Conservation (phyloP, 2,329 filamentous ascomycete species). For the Chrysoporthe cubensis region DNA sequence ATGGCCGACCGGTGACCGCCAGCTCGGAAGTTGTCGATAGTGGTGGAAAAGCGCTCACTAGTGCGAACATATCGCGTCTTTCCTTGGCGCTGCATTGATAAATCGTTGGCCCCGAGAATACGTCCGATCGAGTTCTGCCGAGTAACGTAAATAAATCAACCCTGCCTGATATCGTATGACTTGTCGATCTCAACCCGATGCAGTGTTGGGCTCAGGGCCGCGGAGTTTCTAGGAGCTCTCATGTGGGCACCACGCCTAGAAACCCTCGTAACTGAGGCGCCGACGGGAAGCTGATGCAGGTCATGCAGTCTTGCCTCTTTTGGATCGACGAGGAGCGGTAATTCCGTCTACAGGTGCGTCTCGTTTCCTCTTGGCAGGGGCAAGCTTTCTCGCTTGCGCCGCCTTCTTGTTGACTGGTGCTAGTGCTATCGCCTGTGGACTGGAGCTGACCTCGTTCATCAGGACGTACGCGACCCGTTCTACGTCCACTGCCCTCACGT, state of each 20-base stretch:
- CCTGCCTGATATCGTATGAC: background rate
- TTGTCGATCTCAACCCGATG: background rate
- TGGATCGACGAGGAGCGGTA: slow-evolving; percentile 21
- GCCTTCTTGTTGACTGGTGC: slow-evolving; percentile 13
- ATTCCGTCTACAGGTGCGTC: slow-evolving; percentile 14
- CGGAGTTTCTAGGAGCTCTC: background rate
- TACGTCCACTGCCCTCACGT: slow-evolving; percentile 62
- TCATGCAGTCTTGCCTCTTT: slow-evolving; percentile 21
- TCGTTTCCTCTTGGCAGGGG: slow-evolving; percentile 23
- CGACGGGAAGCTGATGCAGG: background rate
- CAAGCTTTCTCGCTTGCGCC: slow-evolving; percentile 1
- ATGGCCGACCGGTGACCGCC: no score
- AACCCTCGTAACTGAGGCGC: background rate
- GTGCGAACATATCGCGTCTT: background rate
- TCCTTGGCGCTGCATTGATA: background rate
- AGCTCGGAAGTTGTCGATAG: background rate
- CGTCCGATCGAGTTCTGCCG: background rate
- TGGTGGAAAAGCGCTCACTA: background rate
- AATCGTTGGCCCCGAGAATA: background rate
- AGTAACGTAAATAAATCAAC: background rate
- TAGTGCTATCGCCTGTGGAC: background rate
- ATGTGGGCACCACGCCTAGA: background rate
- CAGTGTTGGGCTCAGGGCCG: background rate
- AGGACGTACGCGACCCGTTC: slow-evolving; percentile 75
- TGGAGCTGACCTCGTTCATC: slow-evolving; percentile 46